Evolutionary conservation across 305 asterid genomes (phyloP).

Genomic region (Fraxinus albicans): DNA sequence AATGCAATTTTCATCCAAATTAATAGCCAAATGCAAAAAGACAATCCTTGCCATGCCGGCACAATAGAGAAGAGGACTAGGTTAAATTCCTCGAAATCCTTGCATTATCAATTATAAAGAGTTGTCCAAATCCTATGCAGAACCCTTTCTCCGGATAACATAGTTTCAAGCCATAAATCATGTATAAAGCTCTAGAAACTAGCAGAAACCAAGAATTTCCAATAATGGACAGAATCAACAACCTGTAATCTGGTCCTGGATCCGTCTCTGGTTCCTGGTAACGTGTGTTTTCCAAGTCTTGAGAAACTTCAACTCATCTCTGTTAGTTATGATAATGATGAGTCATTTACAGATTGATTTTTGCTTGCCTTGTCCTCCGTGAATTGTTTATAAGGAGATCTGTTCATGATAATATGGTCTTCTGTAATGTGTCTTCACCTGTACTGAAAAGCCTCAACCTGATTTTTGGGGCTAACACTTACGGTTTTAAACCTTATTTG

Average conservation of each 20-base stretch:
- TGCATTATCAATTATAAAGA: not conserved
- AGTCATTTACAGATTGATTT: not conserved
- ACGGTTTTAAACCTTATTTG: not conserved
- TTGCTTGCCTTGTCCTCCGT: not conserved
- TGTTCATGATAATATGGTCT: not conserved
- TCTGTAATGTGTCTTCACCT: not conserved
- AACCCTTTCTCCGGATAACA: not conserved
- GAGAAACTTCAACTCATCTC: conserved; percentile 9
- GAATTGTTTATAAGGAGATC: not conserved
- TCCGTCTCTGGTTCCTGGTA: not conserved
- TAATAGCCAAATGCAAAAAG: not conserved
- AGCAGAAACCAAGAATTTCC: not conserved
- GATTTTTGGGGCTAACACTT: not conserved
- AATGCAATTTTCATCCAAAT: not conserved
- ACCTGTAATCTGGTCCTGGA: no score
- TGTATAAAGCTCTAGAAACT: not conserved
- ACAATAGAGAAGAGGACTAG: not conserved
- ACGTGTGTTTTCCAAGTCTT: conserved; percentile 7
- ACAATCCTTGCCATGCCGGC: not conserved
- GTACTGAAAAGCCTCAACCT: not conserved
- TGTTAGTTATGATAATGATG: not conserved
- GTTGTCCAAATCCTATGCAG: not conserved
- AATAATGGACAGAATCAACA: conserved; percentile 1
- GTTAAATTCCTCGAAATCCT: not conserved
- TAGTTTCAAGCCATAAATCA: not conserved